phyloP scores from a whole-genome alignment of 1,139 yeast species.

The Candida sanyaensis region DNA sequence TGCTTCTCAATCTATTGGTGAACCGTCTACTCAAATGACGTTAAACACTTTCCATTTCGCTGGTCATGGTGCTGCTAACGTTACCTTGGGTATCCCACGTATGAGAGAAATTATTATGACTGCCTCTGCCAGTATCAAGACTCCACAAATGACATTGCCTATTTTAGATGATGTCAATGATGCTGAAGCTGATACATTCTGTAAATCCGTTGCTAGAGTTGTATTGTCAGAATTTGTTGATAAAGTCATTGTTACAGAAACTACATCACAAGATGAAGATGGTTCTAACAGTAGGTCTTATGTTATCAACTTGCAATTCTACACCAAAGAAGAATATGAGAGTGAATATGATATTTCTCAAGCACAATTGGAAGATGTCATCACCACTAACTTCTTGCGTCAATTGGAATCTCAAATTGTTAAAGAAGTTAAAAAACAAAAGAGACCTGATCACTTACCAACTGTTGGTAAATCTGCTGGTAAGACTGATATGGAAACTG shows the following conservation, averaged over 20 bases:
- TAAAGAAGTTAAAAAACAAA: slow-evolving; percentile 84
- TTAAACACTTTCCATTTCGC: slow-evolving; percentile 99
- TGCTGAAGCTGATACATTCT: slow-evolving; percentile 87
- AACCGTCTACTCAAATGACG: slow-evolving; percentile 99
- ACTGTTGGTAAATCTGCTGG: slow-evolving; percentile 76
- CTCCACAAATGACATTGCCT: slow-evolving; percentile 98
- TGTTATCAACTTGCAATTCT: slow-evolving; percentile 72
- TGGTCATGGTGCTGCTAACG: slow-evolving; percentile 99
- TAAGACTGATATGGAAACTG: slow-evolving; percentile 44
- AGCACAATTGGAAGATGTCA: slow-evolving; percentile 71
- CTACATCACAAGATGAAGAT: slow-evolving; percentile 60
- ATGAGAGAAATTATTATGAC: slow-evolving; percentile 99
- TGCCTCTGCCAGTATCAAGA: slow-evolving; percentile 90
- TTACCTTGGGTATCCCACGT: slow-evolving; percentile 99
- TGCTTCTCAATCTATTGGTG: slow-evolving; percentile 98
- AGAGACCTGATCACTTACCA: slow-evolving; percentile 57
- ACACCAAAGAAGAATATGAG: slow-evolving; percentile 73
- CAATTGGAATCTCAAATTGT: slow-evolving; percentile 71
- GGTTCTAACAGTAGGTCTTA: slow-evolving; percentile 70
- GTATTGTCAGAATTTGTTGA: slow-evolving; percentile 88
- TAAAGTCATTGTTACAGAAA: slow-evolving; percentile 82
- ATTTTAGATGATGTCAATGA: slow-evolving; percentile 76
- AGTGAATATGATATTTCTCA: slow-evolving; percentile 86
- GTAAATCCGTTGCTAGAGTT: slow-evolving; percentile 86
- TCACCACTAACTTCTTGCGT: slow-evolving; percentile 65